Evolutionary conservation across 345 rosid genomes (phyloP).

Genomic region (Populus ilicifolia): DNA sequence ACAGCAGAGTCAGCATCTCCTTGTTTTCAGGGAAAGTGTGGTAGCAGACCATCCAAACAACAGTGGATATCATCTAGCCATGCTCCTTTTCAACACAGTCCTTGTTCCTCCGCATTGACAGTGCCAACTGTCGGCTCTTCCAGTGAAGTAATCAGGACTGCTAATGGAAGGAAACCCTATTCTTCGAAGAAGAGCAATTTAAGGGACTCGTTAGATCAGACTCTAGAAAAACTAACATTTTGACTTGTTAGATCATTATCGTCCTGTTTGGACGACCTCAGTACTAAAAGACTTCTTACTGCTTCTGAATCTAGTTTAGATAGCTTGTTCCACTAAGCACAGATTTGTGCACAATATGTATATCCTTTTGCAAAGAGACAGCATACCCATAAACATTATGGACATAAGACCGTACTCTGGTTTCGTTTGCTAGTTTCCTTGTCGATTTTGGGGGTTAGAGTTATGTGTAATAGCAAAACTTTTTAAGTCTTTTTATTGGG

Average conservation of each 20-base stretch:
- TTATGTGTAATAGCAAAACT: neutral
- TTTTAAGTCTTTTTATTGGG: neutral
- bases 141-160: conserved; percentile 6
- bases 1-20: conserved; percentile 19
- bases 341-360: neutral
- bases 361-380: neutral
- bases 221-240: conserved; percentile 28
- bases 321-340: neutral
- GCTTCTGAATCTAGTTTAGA: conserved; percentile 3
- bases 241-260: conserved; percentile 2
- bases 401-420: neutral
- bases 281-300: neutral
- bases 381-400: neutral
- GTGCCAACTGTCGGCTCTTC: conserved; percentile 9
- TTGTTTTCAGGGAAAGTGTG: conserved; percentile 17
- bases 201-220: conserved; percentile 7
- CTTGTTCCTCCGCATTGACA: conserved; percentile 7
- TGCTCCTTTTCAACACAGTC: conserved; percentile 11
- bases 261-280: neutral
- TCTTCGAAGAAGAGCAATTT: conserved; percentile 10
- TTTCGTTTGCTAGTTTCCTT: neutral
- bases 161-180: neutral
- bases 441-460: neutral
- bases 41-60: conserved; percentile 18
- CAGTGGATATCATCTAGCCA: conserved; percentile 20